phyloP scores from a whole-genome alignment of 2,329 filamentous ascomycete genomes.

The Colletotrichum sp. region DNA sequence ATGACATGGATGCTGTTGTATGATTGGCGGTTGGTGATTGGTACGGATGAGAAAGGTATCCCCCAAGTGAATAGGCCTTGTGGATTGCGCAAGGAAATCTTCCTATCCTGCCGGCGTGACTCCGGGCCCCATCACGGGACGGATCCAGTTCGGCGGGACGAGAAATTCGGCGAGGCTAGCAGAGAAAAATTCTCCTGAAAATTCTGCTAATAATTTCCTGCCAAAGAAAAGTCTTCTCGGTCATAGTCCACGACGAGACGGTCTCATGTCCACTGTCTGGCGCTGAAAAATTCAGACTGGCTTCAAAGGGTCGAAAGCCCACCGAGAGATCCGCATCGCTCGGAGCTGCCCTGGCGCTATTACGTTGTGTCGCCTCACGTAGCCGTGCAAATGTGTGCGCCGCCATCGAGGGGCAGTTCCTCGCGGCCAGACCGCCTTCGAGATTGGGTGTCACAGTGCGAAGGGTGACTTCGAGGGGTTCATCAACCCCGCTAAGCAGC shows the following conservation, averaged over 20 bases:
- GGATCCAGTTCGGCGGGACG: background rate
- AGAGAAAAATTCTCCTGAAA: background rate
- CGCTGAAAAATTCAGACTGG: background rate
- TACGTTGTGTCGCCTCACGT: slow-evolving; percentile 1
- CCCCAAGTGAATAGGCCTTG: background rate
- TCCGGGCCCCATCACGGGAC: background rate
- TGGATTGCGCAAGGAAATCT: background rate
- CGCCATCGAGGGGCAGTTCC: background rate
- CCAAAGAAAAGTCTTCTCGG: background rate
- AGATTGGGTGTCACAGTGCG: slow-evolving; percentile 11
- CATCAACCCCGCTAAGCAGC: slow-evolving; percentile 12
- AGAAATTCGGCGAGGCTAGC: background rate
- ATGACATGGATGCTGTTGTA: background rate
- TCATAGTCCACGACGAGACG: background rate
- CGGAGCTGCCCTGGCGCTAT: slow-evolving; percentile 10
- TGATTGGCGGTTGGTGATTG: background rate
- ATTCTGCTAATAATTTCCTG: background rate
- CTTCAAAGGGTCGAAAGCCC: background rate
- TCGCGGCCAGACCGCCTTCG: background rate
- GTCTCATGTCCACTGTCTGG: background rate
- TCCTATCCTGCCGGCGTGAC: background rate
- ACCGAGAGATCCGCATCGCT: slow-evolving; percentile 5
- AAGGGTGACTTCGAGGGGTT: background rate
- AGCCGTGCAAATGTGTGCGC: background rate
- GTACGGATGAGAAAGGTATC: background rate